These are phyloP conservation scores for Xylaria telfairii DNA, from an alignment of 495 filamentous ascomycete species.

Conservation along the genomic window DNA sequence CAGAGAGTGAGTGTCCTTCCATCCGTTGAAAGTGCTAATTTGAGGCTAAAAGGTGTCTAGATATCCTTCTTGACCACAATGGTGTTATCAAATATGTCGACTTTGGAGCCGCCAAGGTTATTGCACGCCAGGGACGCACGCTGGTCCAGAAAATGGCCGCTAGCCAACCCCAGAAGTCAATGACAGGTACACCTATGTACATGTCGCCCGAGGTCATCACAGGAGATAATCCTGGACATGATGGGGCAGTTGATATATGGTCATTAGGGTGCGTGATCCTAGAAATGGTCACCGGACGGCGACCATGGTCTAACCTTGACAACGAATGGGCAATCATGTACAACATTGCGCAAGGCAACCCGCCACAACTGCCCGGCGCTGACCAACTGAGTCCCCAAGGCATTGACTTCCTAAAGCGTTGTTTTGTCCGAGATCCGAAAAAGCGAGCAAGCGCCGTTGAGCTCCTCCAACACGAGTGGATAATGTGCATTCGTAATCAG, in stretches of 20 bases:
- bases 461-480: conserved; percentile 96
- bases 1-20: conserved; percentile 73
- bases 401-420: conserved; percentile 85
- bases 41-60: conserved; percentile 47
- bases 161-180: conserved; percentile 81
- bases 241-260: conserved; percentile 95
- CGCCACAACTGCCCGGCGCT: conserved; percentile 76
- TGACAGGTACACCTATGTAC: conserved; percentile 99
- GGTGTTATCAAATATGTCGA: conserved; percentile 99
- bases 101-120: conserved; percentile 97
- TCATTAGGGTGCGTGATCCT: conserved; percentile 95
- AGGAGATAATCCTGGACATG: conserved; percentile 74
- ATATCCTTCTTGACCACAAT: conserved; percentile 95
- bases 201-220: conserved; percentile 99
- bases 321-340: conserved; percentile 99
- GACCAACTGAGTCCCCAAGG: conserved; percentile 87
- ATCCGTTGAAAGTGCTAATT: neutral
- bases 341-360: conserved; percentile 96
- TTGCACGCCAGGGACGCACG: conserved; percentile 91
- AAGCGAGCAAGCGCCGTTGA: conserved; percentile 83
- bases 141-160: conserved; percentile 65
- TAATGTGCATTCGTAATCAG: conserved; percentile 65
- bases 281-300: conserved; percentile 94
- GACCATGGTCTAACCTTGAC: conserved; percentile 96
- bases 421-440: conserved; percentile 85